Conservation (phyloP, 441 rosid genomes). For the Caryocar brasiliense region DNA sequence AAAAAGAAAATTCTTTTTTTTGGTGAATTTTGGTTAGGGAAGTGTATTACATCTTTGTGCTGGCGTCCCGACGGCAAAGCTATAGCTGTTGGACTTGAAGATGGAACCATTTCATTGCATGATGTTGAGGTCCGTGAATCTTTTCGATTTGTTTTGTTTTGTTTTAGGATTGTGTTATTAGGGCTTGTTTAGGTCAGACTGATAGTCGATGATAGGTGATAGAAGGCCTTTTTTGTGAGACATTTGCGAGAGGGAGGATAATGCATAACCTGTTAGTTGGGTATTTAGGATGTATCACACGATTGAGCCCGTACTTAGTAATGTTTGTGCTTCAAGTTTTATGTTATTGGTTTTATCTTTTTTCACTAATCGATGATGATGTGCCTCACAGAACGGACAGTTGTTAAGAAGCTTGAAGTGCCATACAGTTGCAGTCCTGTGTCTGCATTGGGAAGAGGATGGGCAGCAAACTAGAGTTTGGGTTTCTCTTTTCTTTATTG, state of each 20-base stretch:
- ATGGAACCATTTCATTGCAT: slow-evolving; percentile 67
- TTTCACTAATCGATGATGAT: not conserved
- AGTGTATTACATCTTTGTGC: slow-evolving; percentile 58
- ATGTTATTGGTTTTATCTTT: not conserved
- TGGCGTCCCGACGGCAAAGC: slow-evolving; percentile 93
- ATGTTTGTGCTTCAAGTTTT: not conserved
- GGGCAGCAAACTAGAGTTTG: slow-evolving; percentile 38
- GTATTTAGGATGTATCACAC: too few relatives aligned
- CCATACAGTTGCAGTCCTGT: slow-evolving; percentile 67
- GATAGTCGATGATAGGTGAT: too few relatives aligned
- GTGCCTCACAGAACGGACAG: slow-evolving; percentile 57
- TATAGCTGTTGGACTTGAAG: slow-evolving; percentile 73
- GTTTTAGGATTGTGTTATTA: too few relatives aligned
- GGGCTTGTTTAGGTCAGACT: too few relatives aligned
- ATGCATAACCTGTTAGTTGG: too few relatives aligned
- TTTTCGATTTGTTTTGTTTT: not conserved
- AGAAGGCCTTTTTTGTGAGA: too few relatives aligned
- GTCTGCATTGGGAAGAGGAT: slow-evolving; percentile 91
- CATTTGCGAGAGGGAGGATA: too few relatives aligned
- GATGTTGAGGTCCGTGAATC: slow-evolving; percentile 70
- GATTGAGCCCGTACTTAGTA: too few relatives aligned
- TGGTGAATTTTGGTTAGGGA: slow-evolving; percentile 40
- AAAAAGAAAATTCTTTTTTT: not conserved
- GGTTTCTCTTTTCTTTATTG: not conserved
- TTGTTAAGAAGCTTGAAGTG: slow-evolving; percentile 66